Percentiles rank a stretch among this genome's conserved stretches.
phyloP scores from a whole-genome alignment of 2,329 filamentous ascomycete species.

The Emergomyces orientalis region DNA sequence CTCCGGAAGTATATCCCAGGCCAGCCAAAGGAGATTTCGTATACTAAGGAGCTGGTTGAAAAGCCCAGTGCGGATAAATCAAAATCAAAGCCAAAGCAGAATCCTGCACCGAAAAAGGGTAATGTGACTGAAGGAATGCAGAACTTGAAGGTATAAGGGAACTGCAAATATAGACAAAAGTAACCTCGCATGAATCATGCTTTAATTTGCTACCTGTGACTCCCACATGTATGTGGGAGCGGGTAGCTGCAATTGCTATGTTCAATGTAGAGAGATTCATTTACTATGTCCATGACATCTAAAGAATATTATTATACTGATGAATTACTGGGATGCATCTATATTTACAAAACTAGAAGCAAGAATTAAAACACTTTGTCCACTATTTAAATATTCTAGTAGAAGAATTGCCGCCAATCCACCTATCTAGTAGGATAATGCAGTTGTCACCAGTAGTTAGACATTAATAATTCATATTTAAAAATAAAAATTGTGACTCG shows the following conservation, averaged over 20 bases:
- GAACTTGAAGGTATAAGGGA: constrained; percentile 30
- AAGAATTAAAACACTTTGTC: too few relatives aligned
- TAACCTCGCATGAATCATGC: too few relatives aligned
- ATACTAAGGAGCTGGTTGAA: constrained; percentile 74
- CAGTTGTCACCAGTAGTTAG: too few relatives aligned
- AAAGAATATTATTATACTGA: too few relatives aligned
- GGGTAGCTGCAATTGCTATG: too few relatives aligned
- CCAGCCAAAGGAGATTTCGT: constrained; percentile 80
- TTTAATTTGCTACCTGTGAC: too few relatives aligned
- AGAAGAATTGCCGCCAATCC: too few relatives aligned
- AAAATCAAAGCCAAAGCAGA: constrained; percentile 33
- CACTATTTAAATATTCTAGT: too few relatives aligned
- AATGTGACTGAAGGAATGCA: constrained; percentile 35
- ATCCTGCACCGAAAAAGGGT: constrained; percentile 22
- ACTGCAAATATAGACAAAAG: not conserved
- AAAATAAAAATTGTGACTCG: not conserved
- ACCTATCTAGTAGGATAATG: too few relatives aligned
- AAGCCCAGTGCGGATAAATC: constrained; percentile 55
- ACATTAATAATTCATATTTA: not conserved
- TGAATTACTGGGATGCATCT: not conserved
- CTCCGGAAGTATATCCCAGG: constrained; percentile 86
- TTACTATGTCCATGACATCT: not conserved
- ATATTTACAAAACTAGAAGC: not conserved
- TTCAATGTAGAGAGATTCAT: too few relatives aligned
- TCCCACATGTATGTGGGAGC: too few relatives aligned